Conservation (phyloP, 495 filamentous ascomycete species). For the Podospora pseudoanserina region DNA sequence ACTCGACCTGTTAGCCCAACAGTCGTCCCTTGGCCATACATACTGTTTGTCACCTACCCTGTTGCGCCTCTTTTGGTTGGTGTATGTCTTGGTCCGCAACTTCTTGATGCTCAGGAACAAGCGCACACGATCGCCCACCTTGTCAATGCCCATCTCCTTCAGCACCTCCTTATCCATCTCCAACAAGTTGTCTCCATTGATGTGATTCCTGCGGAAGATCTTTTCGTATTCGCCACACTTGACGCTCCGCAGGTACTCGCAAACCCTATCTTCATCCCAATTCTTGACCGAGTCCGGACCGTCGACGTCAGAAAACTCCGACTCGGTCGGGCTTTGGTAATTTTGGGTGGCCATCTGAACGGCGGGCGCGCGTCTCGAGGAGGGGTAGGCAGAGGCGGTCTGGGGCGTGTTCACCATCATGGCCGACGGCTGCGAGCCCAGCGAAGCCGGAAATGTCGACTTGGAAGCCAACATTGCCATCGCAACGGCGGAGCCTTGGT, state of each 20-base stretch:
- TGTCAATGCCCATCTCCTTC: conserved; percentile 98
- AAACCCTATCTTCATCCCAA: conserved; percentile 91
- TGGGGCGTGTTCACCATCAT: conserved; percentile 51
- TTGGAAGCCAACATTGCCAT: conserved; percentile 91
- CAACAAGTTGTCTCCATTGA: conserved; percentile 92
- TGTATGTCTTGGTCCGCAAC: conserved; percentile 77
- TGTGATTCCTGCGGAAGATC: conserved; percentile 87
- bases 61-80: conserved; percentile 80
- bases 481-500: conserved; percentile 19
- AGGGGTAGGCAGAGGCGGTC: conserved; percentile 50
- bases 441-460: conserved; percentile 62
- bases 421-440: conserved; percentile 55
- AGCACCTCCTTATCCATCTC: conserved; percentile 95
- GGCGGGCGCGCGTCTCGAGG: conserved; percentile 51
- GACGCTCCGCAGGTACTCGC: conserved; percentile 83
- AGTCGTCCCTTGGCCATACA: conserved; percentile 15
- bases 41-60: conserved; percentile 55
- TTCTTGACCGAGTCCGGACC: conserved; percentile 54
- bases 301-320: conserved; percentile 81
- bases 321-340: conserved; percentile 86
- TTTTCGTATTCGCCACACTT: conserved; percentile 91
- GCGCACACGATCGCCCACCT: conserved; percentile 94
- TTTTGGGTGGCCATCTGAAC: conserved; percentile 58
- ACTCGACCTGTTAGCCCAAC: conserved; percentile 1
- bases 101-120: conserved; percentile 91